Base-by-base conservation (phyloP, 2,329 filamentous ascomycete species). In the Penicillium sp. region DNA sequence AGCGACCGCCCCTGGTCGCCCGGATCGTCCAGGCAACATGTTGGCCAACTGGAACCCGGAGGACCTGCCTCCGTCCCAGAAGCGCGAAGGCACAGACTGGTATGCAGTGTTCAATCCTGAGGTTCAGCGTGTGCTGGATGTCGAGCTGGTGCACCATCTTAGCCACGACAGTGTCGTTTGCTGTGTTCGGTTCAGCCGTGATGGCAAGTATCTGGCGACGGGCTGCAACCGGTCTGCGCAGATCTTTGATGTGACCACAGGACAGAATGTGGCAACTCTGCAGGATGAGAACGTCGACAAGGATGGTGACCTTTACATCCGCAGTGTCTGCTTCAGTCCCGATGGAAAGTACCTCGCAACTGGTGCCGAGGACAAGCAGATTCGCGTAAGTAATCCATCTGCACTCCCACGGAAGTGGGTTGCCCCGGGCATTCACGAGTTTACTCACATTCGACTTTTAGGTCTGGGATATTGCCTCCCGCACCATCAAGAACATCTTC, bases 191-290 rank as follows among this genome's bases (percentile, higher is more conserved):
- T 99, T 99, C 81, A 98, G 93, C 73, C 86, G 90, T 54, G 95
- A 99, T 71, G 95, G 95, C 66, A 93, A 96, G 72, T 97, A 91
- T 67, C 90, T 99, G 54, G 95, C 95, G 8, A 99, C 95, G 5
- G 95, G 95, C 44, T 98, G 95, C 82, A 99, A 99, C 77, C 84
- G 93, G 62, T 96, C 92, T n/a, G 95, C 95, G n/a, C 93, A 98
- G 77, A 99, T 99, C 68, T 99, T 95, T 75, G 95, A 99, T 64
- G 93, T 98, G 43, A 83, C 86, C 68, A 90, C 86, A 16, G 95
- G 95, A 55, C 86, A 91, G 66, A 95, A 93, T 74, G 87, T 98
- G 53, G 95, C 91, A 65, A 89, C 95, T 58, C 81, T 98, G 33
- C 92, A 96, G 75, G 95, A 99, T 68, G 90, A 93, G 67, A 89